Evolutionary conservation across 805 yeast species (phyloP), one percentile per base, ranked within the genome.

Genomic region (Wickerhamomyces subpelliculosus): DNA sequence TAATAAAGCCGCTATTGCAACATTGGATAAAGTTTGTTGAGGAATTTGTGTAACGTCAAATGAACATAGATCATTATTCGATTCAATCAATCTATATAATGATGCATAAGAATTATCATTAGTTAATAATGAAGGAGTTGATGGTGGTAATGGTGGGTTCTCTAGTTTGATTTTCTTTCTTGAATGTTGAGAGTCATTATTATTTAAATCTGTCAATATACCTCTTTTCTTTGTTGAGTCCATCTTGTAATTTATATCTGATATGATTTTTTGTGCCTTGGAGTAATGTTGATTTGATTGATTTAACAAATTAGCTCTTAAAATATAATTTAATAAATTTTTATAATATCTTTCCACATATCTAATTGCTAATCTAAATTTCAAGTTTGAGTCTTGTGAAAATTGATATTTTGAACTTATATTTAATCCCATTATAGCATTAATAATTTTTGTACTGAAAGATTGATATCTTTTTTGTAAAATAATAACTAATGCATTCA

Each of bases 41-140:
- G 93, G 82, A 8, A 93, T 63, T 9, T 74, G 63, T 3, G 85
- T 68, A 39, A 86, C 73, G 55, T 90, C 90, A 53, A 86, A 82
- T 27, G 70, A 70, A 24, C 76, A 70, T 41, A 85, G 62, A 35
- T 80, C 79, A 51, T 80, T 78, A 29, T 65, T 60, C 24, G 77
- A 64, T 28, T 74, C 78, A 12, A 83, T 79, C 41, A 90, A 68
- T 21, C 80, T 74, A 55, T 75, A 93, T 30, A 89, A 62, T 13
- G 79, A 65, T 36, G 80, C 72, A 55, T 80, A 85, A n/a, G 69
- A 59, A 38, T 61, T 59, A 40, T 62, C 63, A 25, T 62, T 57
- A 2, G 74, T 64, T 41, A 57, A 40, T 33, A 64, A 45, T 43
- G 65, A 54, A 64, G 62, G 16, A 51, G 48, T 34, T 42, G 37